Percentiles rank a stretch among this genome's conserved stretches.
phyloP scores from a whole-genome alignment of 257 asterid species.

The Nicotiana undulata region DNA sequence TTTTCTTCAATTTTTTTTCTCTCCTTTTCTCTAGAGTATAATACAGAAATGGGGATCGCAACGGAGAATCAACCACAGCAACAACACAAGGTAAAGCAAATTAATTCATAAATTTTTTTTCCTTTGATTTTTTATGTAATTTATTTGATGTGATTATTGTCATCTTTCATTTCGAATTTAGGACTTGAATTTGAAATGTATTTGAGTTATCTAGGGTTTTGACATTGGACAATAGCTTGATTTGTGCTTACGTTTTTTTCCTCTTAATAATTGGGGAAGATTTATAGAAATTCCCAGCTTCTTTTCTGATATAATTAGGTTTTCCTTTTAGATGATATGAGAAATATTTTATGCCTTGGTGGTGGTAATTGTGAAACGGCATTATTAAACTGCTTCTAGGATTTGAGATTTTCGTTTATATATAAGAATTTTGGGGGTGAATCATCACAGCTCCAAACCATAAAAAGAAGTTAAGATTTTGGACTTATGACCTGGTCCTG shows the following conservation, averaged over 20 bases:
- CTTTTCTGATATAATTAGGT: background rate
- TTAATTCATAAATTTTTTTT: background rate
- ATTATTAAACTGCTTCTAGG: background rate
- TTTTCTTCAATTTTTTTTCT: background rate
- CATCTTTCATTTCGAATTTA: background rate
- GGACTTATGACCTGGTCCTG: background rate
- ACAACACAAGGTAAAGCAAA: constrained; percentile 35
- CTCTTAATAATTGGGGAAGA: background rate
- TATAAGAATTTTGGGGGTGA: background rate
- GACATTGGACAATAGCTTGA: background rate
- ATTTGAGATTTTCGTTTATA: background rate
- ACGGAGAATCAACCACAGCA: constrained; percentile 41
- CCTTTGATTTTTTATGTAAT: background rate
- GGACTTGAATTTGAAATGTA: background rate
- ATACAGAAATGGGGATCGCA: constrained; percentile 45
- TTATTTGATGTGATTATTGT: background rate
- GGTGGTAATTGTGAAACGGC: background rate
- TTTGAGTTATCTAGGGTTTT: background rate
- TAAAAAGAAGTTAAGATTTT: background rate
- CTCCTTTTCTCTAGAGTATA: background rate
- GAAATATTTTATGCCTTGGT: background rate
- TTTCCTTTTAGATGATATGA: background rate
- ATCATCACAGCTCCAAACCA: background rate
- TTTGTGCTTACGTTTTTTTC: background rate
- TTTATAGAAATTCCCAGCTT: background rate